phyloP scores from a whole-genome alignment of 108 stramenopile species.

The Stephanodiscus minutulus region DNA sequence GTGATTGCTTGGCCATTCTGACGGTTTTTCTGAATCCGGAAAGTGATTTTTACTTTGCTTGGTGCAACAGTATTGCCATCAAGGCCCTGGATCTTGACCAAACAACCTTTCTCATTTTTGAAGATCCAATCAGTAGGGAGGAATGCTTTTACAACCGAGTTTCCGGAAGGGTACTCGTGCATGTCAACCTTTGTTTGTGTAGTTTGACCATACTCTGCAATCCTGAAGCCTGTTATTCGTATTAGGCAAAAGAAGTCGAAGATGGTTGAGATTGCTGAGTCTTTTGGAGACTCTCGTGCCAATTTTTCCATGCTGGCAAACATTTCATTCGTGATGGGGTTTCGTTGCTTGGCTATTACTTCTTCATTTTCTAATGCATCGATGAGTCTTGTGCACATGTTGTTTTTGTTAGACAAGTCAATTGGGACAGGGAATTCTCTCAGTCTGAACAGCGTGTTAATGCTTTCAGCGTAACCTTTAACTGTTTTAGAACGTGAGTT shows the following conservation, averaged over 20 bases:
- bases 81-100: background rate
- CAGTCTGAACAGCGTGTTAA: constrained; percentile 4
- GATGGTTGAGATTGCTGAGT: background rate
- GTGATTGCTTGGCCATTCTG: constrained; percentile 5
- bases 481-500: background rate
- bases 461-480: background rate
- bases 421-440: background rate
- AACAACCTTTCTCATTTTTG: background rate
- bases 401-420: background rate
- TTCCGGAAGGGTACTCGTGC: constrained; percentile 1
- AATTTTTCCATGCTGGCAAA: background rate
- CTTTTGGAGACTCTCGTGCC: background rate
- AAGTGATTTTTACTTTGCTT: background rate
- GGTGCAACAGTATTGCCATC: too few species aligned
- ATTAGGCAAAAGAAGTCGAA: background rate
- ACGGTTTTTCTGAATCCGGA: background rate
- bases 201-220: constrained; percentile 11
- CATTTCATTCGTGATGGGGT: constrained; percentile 8
- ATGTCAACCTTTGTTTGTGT: background rate
- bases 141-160: constrained; percentile 8
- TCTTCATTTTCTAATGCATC: constrained; percentile 1
- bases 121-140: background rate
- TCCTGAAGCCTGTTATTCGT: background rate
- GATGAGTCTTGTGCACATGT: background rate
- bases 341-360: constrained; percentile 8